A percentile compares a stretch with the other conserved stretches of the same genome.
Conservation (phyloP, 1,284 basidiomycete species). For the Ceratobasidium papillatum region DNA sequence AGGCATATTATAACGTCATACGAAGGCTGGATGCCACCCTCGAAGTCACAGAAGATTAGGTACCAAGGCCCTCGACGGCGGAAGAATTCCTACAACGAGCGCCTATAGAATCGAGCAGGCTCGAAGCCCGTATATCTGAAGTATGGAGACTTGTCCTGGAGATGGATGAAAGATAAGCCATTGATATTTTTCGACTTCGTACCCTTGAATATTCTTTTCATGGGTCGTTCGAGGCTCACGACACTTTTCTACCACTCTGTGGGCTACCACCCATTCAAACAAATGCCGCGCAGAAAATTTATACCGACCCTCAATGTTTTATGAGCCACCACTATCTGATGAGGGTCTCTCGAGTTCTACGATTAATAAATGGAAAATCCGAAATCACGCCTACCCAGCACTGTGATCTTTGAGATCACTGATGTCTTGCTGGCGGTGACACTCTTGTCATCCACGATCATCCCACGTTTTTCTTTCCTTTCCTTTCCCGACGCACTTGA, state of each 20-base stretch:
- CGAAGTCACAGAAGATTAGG: background rate
- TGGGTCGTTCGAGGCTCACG: background rate
- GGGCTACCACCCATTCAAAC: background rate
- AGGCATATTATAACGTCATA: no score
- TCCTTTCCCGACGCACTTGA: background rate
- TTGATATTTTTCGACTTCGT: background rate
- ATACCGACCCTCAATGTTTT: background rate
- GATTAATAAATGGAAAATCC: background rate
- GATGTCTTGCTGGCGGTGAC: background rate
- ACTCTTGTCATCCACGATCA: background rate
- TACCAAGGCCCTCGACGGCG: background rate
- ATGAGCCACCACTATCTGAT: conserved; percentile 7
- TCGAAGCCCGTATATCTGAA: background rate
- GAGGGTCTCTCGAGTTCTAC: background rate
- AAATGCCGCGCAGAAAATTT: background rate
- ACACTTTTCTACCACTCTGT: background rate
- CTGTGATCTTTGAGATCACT: background rate
- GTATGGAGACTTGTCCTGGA: background rate
- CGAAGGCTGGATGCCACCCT: background rate
- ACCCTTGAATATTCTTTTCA: background rate
- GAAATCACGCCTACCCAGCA: background rate
- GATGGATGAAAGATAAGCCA: background rate
- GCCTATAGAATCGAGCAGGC: background rate
- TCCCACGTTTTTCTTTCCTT: background rate
- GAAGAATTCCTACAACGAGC: background rate